phyloP scores from a whole-genome alignment of 805 yeast species.

The Cyberlindnera japonica region DNA sequence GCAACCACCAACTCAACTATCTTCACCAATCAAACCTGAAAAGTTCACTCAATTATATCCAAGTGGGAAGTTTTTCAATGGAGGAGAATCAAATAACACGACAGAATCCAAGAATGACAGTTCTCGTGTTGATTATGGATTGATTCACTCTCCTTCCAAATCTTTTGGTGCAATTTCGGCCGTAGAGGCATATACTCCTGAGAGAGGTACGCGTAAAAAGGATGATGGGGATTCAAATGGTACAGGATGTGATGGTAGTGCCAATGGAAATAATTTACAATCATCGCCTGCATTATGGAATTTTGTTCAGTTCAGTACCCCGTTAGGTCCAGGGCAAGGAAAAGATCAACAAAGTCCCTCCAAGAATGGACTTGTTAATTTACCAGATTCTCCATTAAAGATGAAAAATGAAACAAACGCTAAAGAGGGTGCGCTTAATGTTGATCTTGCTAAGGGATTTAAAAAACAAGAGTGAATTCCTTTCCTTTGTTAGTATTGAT shows the following conservation, averaged over 20 bases:
- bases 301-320: conserved; percentile 71
- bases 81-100: conserved; percentile 12
- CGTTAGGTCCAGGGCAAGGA: conserved; percentile 26
- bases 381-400: conserved; percentile 25
- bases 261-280: conserved; percentile 24
- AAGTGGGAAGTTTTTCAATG: conserved; percentile 6
- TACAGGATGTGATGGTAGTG: conserved; percentile 8
- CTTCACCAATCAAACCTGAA: conserved; percentile 20
- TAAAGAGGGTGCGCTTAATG: conserved; percentile 42
- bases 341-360: conserved; percentile 20
- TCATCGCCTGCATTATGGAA: conserved; percentile 92
- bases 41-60: conserved; percentile 5
- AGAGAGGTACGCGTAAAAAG: conserved; percentile 40
- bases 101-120: conserved; percentile 14
- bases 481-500: neutral
- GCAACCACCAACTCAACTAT: conserved; percentile 12
- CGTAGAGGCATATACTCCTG: conserved; percentile 65
- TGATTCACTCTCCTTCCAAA: conserved; percentile 35
- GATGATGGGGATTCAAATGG: conserved; percentile 12
- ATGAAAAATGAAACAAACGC: conserved; percentile 12
- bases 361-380: conserved; percentile 15
- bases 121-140: conserved; percentile 22
- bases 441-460: conserved; percentile 46
- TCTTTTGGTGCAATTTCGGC: conserved; percentile 46
- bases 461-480: conserved; percentile 24